Base-by-base conservation (phyloP, 306 rosid genomes). In the Alnus glutinosa region DNA sequence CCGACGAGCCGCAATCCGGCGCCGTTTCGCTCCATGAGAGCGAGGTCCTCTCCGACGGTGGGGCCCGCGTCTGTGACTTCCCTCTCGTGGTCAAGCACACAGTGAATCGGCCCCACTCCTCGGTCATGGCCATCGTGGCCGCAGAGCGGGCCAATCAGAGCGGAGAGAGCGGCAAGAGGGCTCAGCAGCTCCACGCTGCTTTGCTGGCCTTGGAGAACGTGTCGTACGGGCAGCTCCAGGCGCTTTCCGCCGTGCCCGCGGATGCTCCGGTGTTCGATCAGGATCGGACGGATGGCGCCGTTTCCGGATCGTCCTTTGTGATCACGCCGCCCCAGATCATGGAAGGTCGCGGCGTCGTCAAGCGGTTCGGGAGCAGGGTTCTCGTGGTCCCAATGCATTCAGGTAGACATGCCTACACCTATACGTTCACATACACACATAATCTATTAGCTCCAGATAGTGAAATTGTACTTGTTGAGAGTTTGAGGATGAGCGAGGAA, bases 331-430 rank as follows among this genome's bases (percentile, higher is more conserved):
- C 99, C 0, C 86, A 90, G 28, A 85, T 93, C 15, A 79, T 93
- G 87, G 98, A 91, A 75, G 98, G 99, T 57, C 89, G 94, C 4
- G 99, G 99, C 54, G 93, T 93, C 75, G 94, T 91, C 70, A 96
- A 93, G 88, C 93, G 91, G 7, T 96, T 88, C 80, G 97, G 99
- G 80, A 84, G 36, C 78, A 89, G 92, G 87, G 89, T 83, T 81
- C 97, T 83, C 85, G 93, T 90, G 51, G 94, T 96, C 71, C 99
- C 99, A 13, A 87, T 93, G 99, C 98, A 96, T 83, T 92, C 99
- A 85, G 99, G 99, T 95, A 63, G n/a, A 63, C n/a, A 63, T 63
- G 16, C 71, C 47, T 18, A 18, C 8, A 5, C 32, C 5, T 16
- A 8, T 8, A 39, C 14, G 8, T 5, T 7, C 32, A 39, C 28